Percentiles rank a stretch among this genome's conserved stretches.
phyloP scores from a whole-genome alignment of 2,329 filamentous ascomycete genomes.

The Teratosphaeria epicoccoides region DNA sequence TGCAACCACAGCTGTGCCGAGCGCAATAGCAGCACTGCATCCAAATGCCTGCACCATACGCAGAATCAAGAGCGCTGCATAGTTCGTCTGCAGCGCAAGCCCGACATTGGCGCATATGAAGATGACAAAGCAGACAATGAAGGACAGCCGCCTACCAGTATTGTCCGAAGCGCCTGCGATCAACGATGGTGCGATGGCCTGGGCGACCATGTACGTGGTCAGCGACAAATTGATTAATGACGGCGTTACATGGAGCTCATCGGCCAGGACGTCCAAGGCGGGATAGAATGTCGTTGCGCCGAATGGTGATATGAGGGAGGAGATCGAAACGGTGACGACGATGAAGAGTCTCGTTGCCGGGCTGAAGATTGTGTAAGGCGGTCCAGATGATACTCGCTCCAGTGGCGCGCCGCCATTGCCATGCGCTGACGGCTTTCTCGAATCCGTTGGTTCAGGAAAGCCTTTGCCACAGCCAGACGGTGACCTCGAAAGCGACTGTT shows the following conservation, averaged over 20 bases:
- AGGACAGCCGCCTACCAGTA: constrained; percentile 17
- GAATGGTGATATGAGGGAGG: constrained; percentile 20
- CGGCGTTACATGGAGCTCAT: constrained; percentile 36
- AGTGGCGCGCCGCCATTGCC: neutral
- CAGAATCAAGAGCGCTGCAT: constrained; percentile 18
- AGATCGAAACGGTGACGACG: constrained; percentile 18
- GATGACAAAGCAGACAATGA: constrained; percentile 21
- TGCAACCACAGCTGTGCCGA: constrained; percentile 26
- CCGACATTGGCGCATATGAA: constrained; percentile 19
- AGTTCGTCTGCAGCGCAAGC: constrained; percentile 17
- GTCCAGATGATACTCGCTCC: neutral
- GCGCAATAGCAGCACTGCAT: constrained; percentile 29
- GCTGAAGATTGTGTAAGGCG: constrained; percentile 21
- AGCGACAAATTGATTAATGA: constrained; percentile 40
- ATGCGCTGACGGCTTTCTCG: neutral
- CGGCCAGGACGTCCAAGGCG: constrained; percentile 40
- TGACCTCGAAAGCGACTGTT: neutral
- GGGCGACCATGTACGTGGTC: constrained; percentile 52
- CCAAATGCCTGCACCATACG: constrained; percentile 33
- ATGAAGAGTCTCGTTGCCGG: constrained; percentile 19
- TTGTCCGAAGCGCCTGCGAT: constrained; percentile 20
- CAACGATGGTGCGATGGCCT: constrained; percentile 34
- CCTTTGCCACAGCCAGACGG: neutral
- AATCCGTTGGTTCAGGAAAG: neutral
- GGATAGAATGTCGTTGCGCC: constrained; percentile 43